A percentile compares a stretch with the other conserved stretches of the same genome.
Conservation (phyloP, 495 filamentous ascomycete genomes). For the Neurospora sp. region DNA sequence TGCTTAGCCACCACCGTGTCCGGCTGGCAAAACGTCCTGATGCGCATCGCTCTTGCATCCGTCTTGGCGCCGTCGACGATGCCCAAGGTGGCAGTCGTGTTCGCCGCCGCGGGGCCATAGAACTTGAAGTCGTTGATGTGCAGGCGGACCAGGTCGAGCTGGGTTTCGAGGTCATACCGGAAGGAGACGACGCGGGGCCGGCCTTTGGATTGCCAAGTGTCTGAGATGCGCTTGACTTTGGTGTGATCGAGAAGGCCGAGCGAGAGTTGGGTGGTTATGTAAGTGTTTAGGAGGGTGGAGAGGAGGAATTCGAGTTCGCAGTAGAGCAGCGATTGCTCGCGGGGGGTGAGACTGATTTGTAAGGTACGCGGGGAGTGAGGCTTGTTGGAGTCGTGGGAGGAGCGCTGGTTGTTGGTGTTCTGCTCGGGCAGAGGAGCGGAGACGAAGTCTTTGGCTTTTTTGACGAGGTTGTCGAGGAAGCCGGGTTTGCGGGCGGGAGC, state of each 20-base stretch:
- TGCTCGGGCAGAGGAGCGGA: conserved; percentile 12
- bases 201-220: conserved; percentile 31
- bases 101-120: conserved; percentile 22
- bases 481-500: conserved; percentile 14
- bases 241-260: conserved; percentile 26
- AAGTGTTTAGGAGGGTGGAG: conserved; percentile 23
- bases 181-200: conserved; percentile 33
- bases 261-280: conserved; percentile 29
- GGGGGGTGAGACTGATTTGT: conserved; percentile 28
- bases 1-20: conserved; percentile 39
- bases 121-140: conserved; percentile 35
- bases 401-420: conserved; percentile 13
- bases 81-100: conserved; percentile 15
- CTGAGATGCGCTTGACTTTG: conserved; percentile 24
- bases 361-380: conserved; percentile 7
- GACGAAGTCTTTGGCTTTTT: conserved; percentile 36
- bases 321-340: conserved; percentile 37
- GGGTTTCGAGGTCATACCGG: conserved; percentile 40
- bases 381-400: conserved; percentile 14
- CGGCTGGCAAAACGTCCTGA: conserved; percentile 36
- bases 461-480: conserved; percentile 28
- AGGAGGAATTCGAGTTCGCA: conserved; percentile 35
- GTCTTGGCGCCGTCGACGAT: conserved; percentile 30
- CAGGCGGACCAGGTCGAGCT: conserved; percentile 30
- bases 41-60: conserved; percentile 27